Conservation (phyloP, 768 basidiomycete genomes). For the Suillus lakei region DNA sequence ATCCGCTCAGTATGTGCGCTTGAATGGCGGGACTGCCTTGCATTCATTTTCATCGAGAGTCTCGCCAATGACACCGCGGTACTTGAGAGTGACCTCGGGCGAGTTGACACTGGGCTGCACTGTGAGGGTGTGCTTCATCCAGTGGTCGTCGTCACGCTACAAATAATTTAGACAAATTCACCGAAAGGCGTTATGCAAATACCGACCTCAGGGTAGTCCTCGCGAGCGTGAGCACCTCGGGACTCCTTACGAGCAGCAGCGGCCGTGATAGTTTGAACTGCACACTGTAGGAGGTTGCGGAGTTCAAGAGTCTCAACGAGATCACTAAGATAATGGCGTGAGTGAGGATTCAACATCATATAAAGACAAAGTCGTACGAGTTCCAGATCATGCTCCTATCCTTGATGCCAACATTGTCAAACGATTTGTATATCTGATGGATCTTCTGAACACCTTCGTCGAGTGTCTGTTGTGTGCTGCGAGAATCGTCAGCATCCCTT, state of each 20-base stretch:
- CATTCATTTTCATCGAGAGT: conserved; percentile 97
- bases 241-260: conserved; percentile 96
- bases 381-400: conserved; percentile 99
- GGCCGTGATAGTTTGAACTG: conserved; percentile 92
- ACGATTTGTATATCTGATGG: conserved; percentile 84
- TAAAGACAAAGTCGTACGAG: conserved; percentile 62
- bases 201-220: conserved; percentile 92
- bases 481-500: conserved; percentile 11
- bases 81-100: conserved; percentile 88
- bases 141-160: conserved; percentile 88
- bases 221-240: conserved; percentile 97
- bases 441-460: conserved; percentile 94
- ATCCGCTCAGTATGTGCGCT: conserved; percentile 79
- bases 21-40: conserved; percentile 97
- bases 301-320: conserved; percentile 97
- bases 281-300: conserved; percentile 93
- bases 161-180: conserved; percentile 11
- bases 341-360: conserved; percentile 10
- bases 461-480: conserved; percentile 82
- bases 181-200: not conserved
- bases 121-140: conserved; percentile 98
- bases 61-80: conserved; percentile 81
- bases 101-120: conserved; percentile 79
- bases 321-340: conserved; percentile 59
- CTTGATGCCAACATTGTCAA: conserved; percentile 91